A percentile compares a stretch with the other conserved stretches of the same genome.
These are phyloP conservation scores for Strigomonas culicis DNA, from an alignment of 208 protist species.

Conservation along the genomic window DNA sequence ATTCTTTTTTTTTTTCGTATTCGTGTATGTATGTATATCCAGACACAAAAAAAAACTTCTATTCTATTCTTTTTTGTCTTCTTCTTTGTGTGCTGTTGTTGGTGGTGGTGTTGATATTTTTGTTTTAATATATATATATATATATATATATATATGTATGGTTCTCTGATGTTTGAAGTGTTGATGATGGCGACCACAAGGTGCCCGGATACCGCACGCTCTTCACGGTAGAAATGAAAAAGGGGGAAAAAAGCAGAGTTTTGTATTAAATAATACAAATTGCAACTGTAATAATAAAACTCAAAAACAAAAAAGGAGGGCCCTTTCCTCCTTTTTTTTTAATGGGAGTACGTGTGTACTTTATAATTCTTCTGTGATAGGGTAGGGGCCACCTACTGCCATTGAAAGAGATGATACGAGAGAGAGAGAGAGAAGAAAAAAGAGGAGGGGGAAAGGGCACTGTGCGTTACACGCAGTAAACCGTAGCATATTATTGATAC, in stretches of 20 bases:
- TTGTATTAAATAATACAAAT: background rate
- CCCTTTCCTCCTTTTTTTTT: background rate
- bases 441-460: background rate
- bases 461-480: background rate
- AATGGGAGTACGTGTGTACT: background rate
- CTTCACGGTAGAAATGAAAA: too few species aligned
- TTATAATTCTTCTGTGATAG: conserved; percentile 1
- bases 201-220: too few species aligned
- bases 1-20: conserved; percentile 7
- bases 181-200: too few species aligned
- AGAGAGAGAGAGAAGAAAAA: conserved; percentile 16
- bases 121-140: background rate
- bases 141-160: conserved; percentile 4
- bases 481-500: conserved; percentile 11
- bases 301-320: conserved; percentile 11
- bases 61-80: conserved; percentile 2
- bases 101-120: background rate
- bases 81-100: background rate
- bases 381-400: conserved; percentile 8
- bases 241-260: background rate
- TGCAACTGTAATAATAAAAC: background rate
- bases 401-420: too few species aligned
- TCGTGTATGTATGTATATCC: conserved; percentile 1
- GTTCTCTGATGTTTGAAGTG: background rate
- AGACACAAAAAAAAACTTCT: conserved; percentile 5